These are phyloP conservation scores for Stenogyne calaminthoides DNA, from an alignment of 305 asterid species.

Conservation along the genomic window DNA sequence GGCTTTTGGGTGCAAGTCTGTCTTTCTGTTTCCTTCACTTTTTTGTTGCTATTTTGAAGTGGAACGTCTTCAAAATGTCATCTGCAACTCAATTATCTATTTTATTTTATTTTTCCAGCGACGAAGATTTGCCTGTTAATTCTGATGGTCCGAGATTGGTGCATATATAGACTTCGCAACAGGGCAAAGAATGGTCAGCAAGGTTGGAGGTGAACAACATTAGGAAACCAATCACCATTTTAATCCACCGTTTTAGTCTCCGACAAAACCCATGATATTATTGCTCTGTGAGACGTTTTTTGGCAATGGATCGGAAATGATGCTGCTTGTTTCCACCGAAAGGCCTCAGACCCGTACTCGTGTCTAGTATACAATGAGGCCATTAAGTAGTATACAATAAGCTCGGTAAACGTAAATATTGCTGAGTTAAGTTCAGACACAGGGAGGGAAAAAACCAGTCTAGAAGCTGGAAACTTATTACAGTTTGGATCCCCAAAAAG, in stretches of 20 bases:
- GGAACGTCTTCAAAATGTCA: not conserved
- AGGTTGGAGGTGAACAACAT: conserved; percentile 20
- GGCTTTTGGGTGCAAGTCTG: not conserved
- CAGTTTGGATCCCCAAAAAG: not conserved
- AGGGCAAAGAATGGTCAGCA: conserved; percentile 14
- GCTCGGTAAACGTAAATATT: conserved; percentile 32
- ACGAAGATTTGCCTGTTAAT: conserved; percentile 59
- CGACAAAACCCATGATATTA: not conserved
- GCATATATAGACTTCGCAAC: conserved; percentile 19
- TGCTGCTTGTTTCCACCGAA: conserved; percentile 20
- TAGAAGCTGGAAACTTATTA: not conserved
- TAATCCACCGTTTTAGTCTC: not conserved
- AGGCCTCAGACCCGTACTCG: not conserved
- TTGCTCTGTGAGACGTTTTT: not conserved
- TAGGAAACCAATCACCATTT: conserved; percentile 20
- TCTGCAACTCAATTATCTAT: not conserved
- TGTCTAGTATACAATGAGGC: not conserved
- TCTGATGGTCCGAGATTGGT: conserved; percentile 22
- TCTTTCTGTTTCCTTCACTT: not conserved
- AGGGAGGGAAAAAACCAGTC: not conserved
- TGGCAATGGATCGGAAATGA: conserved; percentile 21
- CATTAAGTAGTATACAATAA: not conserved
- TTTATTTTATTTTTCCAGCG: conserved; percentile 44
- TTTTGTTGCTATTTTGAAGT: not conserved
- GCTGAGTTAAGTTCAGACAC: conserved; percentile 22